Conservation (phyloP, 2,329 filamentous ascomycete species). For the Neocucurbitaria cava region DNA sequence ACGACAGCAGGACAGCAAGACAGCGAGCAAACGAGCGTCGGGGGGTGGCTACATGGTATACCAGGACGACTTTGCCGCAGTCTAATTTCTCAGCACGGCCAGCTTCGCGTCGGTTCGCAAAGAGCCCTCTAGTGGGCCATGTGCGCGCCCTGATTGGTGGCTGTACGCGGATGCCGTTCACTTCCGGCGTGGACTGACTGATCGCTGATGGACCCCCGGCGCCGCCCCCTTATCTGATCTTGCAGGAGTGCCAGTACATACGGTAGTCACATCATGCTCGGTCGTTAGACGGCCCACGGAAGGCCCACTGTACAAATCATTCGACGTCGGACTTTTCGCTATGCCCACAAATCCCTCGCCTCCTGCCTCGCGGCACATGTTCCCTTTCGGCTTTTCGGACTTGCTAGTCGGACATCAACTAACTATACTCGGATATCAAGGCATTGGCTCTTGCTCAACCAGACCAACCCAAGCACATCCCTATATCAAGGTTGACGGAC, state of each 20-base stretch:
- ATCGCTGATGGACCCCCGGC: too few relatives aligned
- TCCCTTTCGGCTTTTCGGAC: too few relatives aligned
- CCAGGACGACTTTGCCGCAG: conserved; percentile 1
- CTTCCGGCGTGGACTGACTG: conserved; percentile 23
- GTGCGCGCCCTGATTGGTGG: background rate
- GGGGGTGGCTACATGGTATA: conserved; percentile 9
- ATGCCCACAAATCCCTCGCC: too few relatives aligned
- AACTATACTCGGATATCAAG: too few relatives aligned
- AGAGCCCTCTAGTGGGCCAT: conserved; percentile 1
- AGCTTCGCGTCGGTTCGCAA: conserved; percentile 2
- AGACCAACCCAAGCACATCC: too few relatives aligned
- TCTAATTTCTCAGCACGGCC: conserved; percentile 17
- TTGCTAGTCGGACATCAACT: too few relatives aligned
- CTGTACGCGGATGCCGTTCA: too few relatives aligned
- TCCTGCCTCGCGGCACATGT: too few relatives aligned
- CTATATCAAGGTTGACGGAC: too few relatives aligned
- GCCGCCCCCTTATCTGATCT: conserved; percentile 19
- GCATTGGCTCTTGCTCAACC: too few relatives aligned
- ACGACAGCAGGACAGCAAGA: too few relatives aligned
- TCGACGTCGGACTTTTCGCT: conserved; percentile 5
- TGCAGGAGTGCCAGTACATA: conserved; percentile 5
- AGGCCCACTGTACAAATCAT: conserved; percentile 8
- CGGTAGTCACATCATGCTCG: conserved; percentile 18
- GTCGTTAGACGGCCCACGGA: conserved; percentile 17
- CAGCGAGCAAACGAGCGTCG: conserved; percentile 10